phyloP scores from a whole-genome alignment of 257 asterid genomes.

The Ehretia macrophylla region DNA sequence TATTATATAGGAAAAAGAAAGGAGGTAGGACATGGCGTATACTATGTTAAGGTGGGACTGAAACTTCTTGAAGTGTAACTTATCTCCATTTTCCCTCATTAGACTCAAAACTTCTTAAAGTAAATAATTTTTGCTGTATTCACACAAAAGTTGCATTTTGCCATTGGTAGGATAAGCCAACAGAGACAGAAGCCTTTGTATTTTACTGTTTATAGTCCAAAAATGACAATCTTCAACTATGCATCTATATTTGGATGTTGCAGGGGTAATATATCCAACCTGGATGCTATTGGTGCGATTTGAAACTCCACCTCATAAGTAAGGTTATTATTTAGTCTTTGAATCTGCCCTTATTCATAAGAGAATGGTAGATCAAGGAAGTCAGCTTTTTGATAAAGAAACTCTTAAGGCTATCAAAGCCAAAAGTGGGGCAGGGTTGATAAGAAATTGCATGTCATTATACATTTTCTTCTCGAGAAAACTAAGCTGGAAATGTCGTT shows the following conservation, averaged over 20 bases:
- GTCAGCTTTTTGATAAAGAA: constrained; percentile 1
- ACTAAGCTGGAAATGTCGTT: no score
- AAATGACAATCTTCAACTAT: constrained; percentile 46
- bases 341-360: constrained; percentile 29
- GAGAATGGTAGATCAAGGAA: constrained; percentile 25
- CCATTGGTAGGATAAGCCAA: no score
- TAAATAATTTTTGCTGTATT: no score
- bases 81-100: no score
- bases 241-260: constrained; percentile 74
- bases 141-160: no score
- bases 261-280: constrained; percentile 65
- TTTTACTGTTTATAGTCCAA: constrained; percentile 24
- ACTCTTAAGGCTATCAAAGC: neutral
- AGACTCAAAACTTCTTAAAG: no score
- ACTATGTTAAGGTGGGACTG: no score
- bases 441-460: neutral
- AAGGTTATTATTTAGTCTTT: constrained; percentile 65
- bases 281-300: constrained; percentile 60
- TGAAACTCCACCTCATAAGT: constrained; percentile 66
- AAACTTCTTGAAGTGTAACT: no score
- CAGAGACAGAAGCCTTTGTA: no score
- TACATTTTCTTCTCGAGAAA: no score
- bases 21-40: no score
- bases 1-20: no score
- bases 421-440: neutral